Conservation (phyloP, 2,329 filamentous ascomycete genomes). For the Didymella keratinophila region DNA sequence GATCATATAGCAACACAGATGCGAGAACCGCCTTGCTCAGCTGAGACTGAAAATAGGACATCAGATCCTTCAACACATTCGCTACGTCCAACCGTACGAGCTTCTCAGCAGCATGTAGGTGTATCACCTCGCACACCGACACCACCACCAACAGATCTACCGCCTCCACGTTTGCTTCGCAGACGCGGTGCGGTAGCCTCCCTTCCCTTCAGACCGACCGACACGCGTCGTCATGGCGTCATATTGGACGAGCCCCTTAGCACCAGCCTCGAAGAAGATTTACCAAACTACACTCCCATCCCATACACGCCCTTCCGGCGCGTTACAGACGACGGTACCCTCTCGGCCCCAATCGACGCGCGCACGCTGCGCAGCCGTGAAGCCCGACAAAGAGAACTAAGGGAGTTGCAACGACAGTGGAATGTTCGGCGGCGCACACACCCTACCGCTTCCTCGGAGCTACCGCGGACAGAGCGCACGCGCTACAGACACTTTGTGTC, state of each 20-base stretch:
- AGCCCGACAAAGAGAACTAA: neutral
- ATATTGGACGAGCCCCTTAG: neutral
- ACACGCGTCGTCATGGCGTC: slow-evolving; percentile 17
- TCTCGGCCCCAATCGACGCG: neutral
- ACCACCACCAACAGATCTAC: neutral
- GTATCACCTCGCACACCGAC: neutral
- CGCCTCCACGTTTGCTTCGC: neutral
- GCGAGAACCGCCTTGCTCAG: neutral
- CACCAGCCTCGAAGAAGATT: neutral
- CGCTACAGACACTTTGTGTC: neutral
- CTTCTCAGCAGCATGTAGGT: neutral
- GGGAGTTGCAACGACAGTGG: neutral
- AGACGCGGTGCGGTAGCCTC: neutral
- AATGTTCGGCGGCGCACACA: neutral
- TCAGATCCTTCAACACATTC: neutral
- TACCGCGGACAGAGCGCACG: neutral
- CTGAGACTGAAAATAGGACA: neutral
- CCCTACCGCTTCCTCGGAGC: neutral
- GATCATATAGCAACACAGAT: slow-evolving; percentile 11
- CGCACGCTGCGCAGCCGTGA: neutral
- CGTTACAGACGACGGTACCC: neutral
- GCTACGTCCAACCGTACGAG: neutral
- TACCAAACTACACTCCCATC: slow-evolving; percentile 1
- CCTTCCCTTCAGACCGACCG: neutral
- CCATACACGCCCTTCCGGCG: neutral